phyloP scores from a whole-genome alignment of 306 rosid genomes.

The Aeschynomene evenia region DNA sequence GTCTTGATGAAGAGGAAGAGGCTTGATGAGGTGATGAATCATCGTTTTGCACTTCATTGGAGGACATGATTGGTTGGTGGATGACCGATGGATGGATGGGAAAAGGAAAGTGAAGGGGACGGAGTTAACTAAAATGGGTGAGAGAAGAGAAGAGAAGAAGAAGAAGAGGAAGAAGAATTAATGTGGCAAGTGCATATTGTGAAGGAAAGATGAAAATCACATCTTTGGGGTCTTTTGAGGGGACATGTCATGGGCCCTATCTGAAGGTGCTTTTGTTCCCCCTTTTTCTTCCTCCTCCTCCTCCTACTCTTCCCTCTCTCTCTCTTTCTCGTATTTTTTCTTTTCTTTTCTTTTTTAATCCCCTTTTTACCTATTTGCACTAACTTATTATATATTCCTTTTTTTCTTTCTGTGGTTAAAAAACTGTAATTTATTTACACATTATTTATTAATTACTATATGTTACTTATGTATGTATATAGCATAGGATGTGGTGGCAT shows the following conservation, averaged over 20 bases:
- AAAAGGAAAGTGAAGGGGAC: no score
- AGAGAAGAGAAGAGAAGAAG: not conserved
- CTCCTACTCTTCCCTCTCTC: not conserved
- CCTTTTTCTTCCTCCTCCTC: slow-evolving; percentile 28
- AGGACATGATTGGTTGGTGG: slow-evolving; percentile 47
- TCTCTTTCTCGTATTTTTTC: slow-evolving; percentile 28
- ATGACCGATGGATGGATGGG: no score
- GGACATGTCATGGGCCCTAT: slow-evolving; percentile 78
- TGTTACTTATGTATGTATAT: no score
- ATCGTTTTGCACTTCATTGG: slow-evolving; percentile 41
- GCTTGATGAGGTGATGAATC: slow-evolving; percentile 44
- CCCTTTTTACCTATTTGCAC: slow-evolving; percentile 36
- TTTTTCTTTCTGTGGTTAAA: not conserved
- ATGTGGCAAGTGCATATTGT: slow-evolving; percentile 45
- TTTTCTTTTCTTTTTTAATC: no score
- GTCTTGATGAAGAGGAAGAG: slow-evolving; percentile 39
- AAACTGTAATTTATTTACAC: no score
- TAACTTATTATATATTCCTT: slow-evolving; percentile 8
- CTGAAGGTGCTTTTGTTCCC: slow-evolving; percentile 57
- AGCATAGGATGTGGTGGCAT: not conserved
- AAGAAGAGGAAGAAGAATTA: slow-evolving; percentile 27
- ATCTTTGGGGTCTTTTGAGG: slow-evolving; percentile 70
- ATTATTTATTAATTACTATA: no score
- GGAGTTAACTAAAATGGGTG: no score
- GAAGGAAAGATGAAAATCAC: slow-evolving; percentile 75